A percentile compares a stretch with the other conserved stretches of the same genome.
phyloP scores from a whole-genome alignment of 2,329 filamentous ascomycete genomes.

The Allantophomopsis cytisporea region DNA sequence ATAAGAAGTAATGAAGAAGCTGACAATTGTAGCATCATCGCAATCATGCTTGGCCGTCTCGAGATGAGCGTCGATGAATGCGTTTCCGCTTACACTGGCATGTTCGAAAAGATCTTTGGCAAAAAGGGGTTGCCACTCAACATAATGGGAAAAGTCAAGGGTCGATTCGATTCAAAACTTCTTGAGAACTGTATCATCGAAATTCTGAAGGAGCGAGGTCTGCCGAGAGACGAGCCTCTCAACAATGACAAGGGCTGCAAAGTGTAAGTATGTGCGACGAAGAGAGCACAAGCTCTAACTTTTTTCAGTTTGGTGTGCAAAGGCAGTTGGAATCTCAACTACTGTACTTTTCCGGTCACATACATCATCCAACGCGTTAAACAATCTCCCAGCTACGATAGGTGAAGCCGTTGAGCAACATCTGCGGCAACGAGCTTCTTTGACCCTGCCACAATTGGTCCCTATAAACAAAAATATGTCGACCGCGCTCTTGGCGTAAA shows the following conservation, averaged over 20 bases:
- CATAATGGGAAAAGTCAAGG: conserved; percentile 3
- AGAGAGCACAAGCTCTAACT: no score
- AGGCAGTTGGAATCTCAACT: no score
- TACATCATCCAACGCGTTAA: no score
- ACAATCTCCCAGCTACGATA: no score
- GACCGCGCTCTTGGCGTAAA: no score
- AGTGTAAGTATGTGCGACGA: no score
- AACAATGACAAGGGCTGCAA: not conserved
- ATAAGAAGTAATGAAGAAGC: not conserved
- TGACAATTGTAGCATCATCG: conserved; percentile 17
- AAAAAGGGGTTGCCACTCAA: conserved; percentile 1
- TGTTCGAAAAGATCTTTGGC: not conserved
- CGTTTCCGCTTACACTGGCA: not conserved
- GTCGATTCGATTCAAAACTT: conserved; percentile 3
- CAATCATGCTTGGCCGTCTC: conserved; percentile 22
- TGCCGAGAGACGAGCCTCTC: not conserved
- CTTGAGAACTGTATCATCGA: conserved; percentile 2
- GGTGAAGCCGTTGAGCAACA: no score
- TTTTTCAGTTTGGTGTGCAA: no score
- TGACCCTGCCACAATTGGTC: no score
- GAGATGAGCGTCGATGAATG: conserved; percentile 18
- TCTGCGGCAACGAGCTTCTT: no score
- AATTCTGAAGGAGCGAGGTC: conserved; percentile 3
- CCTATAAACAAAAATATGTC: no score
- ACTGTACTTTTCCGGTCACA: no score